phyloP scores from a whole-genome alignment of 768 basidiomycete species.

The Mycena epipterygia region DNA sequence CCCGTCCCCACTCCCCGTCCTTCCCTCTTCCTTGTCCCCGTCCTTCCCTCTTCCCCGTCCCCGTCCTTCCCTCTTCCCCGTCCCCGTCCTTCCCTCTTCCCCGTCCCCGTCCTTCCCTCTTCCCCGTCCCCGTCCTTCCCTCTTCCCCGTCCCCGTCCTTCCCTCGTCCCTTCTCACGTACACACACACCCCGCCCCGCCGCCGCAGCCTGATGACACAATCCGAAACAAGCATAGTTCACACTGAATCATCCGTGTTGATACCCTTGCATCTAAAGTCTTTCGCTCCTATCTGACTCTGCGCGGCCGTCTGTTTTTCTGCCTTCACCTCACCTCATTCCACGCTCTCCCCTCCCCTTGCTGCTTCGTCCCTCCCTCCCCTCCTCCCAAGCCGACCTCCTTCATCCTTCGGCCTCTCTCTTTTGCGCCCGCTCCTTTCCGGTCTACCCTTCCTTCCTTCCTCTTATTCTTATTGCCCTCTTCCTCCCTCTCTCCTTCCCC shows the following conservation, averaged over 20 bases:
- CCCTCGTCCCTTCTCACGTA: not conserved
- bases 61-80: not conserved
- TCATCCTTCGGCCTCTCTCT: too few relatives aligned
- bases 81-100: not conserved
- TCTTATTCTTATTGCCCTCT: too few relatives aligned
- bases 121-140: not conserved
- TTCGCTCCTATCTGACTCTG: conserved; percentile 98
- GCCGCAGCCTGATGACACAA: conserved; percentile 67
- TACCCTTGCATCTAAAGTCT: conserved; percentile 90
- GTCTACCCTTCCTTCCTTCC: too few relatives aligned
- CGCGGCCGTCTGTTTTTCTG: too few relatives aligned
- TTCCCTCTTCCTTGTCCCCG: too few relatives aligned
- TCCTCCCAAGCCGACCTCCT: too few relatives aligned
- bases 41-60: not conserved
- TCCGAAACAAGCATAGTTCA: conserved; percentile 90
- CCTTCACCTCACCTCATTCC: too few relatives aligned
- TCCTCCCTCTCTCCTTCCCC: not conserved
- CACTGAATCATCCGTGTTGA: conserved; percentile 92
- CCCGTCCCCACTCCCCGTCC: too few relatives aligned
- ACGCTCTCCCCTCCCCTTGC: too few relatives aligned
- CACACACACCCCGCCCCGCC: too few relatives aligned
- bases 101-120: not conserved
- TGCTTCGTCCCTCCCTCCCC: too few relatives aligned
- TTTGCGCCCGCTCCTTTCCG: too few relatives aligned
- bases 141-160: not conserved